Base-by-base conservation (phyloP, 1,284 basidiomycete species). In the Apiotrichum veenhuisii region DNA sequence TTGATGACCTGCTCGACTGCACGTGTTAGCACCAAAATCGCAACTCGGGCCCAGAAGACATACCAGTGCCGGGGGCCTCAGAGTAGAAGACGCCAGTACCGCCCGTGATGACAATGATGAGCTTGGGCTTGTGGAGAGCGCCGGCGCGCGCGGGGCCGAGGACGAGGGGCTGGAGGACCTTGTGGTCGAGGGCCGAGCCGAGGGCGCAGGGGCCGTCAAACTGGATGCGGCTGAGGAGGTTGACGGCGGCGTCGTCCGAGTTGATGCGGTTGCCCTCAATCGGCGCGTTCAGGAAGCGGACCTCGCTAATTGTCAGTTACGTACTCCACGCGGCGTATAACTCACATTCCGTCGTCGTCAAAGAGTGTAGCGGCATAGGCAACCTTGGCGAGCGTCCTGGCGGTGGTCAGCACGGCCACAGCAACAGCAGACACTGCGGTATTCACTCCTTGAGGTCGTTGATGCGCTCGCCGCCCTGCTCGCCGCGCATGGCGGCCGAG, bases 161-260 rank as follows among this genome's bases (percentile, higher is more conserved):
- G 4, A 80, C 69, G 14, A 79, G 60, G n/a, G 79, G 79, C 62
- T 79, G 73, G 20, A 80, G 67, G 61, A 80, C 66, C 68, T 80
- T 80, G 42, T 72, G 61, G 54, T 74, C 70, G 38, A 80, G 62
- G 1, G 72, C 66, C 2, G 78, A 78, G 20, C 78, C 78, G 30
- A 77, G 23, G 1, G 50, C 22, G 12, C 41, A 48, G 8, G 54
- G 50, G 42, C 73, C 79, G 59, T 44, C 61, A 37, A 45, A 77
- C 50, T 70, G 61, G 57, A 75, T 59, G 27, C 67, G 63, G 1
- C 43, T 12, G 42, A 77, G 36, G 34, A 77, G 68, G 41, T 71
- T 57, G 37, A 61, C 55, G 18, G 72, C 75, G 23, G 65, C 65
- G 22, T 65, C 62, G 55, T 80, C 79, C 22, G 66, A 68, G 44